These are phyloP conservation scores for Lojkania enalia DNA, from an alignment of 2,329 filamentous ascomycete genomes.

Conservation along the genomic window DNA sequence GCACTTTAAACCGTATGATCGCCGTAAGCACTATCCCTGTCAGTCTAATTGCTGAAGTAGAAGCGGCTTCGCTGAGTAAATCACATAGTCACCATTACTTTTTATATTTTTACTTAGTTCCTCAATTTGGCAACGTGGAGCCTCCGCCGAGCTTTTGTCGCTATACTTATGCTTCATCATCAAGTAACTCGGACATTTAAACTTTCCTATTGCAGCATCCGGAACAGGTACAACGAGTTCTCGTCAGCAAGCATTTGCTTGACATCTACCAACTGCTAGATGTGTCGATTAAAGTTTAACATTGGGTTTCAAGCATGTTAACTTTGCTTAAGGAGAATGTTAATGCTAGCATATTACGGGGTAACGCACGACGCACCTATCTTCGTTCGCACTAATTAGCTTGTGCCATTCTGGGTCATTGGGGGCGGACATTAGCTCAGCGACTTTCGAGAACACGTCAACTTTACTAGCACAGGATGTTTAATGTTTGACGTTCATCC, in stretches of 20 bases:
- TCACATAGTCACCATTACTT: neutral
- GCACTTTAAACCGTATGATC: constrained; percentile 17
- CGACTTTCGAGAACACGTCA: neutral
- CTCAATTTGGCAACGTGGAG: neutral
- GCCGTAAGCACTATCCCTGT: constrained; percentile 6
- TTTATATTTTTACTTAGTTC: no score
- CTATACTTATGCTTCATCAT: neutral
- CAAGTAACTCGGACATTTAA: no score
- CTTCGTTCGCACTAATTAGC: neutral
- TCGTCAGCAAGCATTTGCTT: no score
- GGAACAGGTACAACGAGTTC: no score
- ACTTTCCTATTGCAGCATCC: no score
- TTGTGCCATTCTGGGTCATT: neutral
- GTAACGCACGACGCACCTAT: neutral
- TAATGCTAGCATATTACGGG: neutral
- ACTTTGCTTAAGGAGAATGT: neutral
- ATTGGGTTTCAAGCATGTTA: no score
- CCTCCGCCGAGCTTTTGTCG: neutral
- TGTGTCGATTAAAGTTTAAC: no score
- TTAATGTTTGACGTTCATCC: constrained; percentile 7
- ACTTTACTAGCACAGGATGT: neutral
- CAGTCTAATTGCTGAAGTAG: constrained; percentile 10
- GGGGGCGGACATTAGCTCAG: neutral
- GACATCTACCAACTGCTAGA: no score
- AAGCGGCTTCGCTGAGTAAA: neutral